A percentile compares a stretch with the other conserved stretches of the same genome.
phyloP scores from a whole-genome alignment of 768 basidiomycete genomes.

The Termitomyces eurrhizus region DNA sequence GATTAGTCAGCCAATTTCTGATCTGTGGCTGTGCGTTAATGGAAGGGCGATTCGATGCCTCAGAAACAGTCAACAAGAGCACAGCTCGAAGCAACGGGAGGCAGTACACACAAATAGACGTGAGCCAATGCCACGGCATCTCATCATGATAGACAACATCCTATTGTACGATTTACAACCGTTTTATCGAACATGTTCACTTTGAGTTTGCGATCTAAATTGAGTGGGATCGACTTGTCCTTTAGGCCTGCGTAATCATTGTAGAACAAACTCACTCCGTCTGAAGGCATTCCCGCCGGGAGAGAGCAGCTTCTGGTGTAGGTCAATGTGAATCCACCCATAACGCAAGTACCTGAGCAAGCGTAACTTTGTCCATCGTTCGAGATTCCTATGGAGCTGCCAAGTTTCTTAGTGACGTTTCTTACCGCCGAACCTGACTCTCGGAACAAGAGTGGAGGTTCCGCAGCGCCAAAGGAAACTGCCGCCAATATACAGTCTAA shows the following conservation, averaged over 20 bases:
- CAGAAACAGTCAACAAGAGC: too few species aligned
- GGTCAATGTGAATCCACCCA: not conserved
- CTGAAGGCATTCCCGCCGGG: not conserved
- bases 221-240: not conserved
- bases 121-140: not conserved
- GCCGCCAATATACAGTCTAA: not conserved
- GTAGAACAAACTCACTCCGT: not conserved
- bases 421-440: not conserved
- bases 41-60: not conserved
- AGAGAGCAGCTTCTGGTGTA: not conserved
- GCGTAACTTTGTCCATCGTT: not conserved
- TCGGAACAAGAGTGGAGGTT: not conserved
- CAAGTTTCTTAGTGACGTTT: not conserved
- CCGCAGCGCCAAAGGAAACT: not conserved
- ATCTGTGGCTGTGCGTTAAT: constrained; percentile 13
- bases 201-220: not conserved
- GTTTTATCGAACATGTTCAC: not conserved
- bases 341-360: not conserved
- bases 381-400: not conserved
- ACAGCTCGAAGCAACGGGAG: not conserved
- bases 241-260: not conserved
- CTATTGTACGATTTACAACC: too few species aligned
- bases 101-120: too few species aligned
- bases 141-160: not conserved
- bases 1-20: constrained; percentile 32